These are phyloP conservation scores for Heliocybe sulcata DNA, from an alignment of 1,284 basidiomycete species.

Conservation along the genomic window DNA sequence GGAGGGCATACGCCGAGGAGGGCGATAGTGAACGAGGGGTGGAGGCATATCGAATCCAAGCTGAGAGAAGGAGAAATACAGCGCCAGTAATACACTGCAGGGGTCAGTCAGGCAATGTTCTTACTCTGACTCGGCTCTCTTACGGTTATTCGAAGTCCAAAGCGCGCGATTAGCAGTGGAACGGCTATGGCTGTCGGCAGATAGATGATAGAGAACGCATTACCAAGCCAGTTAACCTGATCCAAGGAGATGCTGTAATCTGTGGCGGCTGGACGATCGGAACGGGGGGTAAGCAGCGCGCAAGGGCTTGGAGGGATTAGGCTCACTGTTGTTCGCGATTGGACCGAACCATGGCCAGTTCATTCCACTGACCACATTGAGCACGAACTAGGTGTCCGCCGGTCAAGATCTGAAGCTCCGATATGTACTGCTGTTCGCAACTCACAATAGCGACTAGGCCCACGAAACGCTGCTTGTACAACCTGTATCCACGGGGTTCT, in stretches of 20 bases:
- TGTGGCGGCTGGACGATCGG: conserved; percentile 34
- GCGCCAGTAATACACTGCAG: conserved; percentile 48
- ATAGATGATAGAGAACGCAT: conserved; percentile 53
- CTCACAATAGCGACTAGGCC: conserved; percentile 58
- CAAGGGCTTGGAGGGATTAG: neutral
- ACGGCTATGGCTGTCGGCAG: conserved; percentile 52
- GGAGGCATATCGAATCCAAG: conserved; percentile 74
- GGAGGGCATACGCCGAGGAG: conserved; percentile 45
- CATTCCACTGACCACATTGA: conserved; percentile 59
- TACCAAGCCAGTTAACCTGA: conserved; percentile 73
- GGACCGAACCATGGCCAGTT: conserved; percentile 72
- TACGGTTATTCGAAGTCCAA: conserved; percentile 36
- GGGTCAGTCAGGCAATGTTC: neutral
- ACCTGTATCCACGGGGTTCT: conserved; percentile 30
- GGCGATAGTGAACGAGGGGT: conserved; percentile 43
- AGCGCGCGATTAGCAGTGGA: conserved; percentile 47
- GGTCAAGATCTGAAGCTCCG: neutral
- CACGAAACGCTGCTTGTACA: conserved; percentile 61
- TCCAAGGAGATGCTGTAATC: conserved; percentile 59
- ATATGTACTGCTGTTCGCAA: neutral
- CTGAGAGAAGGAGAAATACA: conserved; percentile 44
- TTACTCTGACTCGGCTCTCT: no score
- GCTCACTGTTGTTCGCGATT: conserved; percentile 57
- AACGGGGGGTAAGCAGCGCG: neutral
- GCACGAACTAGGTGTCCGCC: conserved; percentile 33